phyloP scores from a whole-genome alignment of 2,329 filamentous ascomycete genomes.

The Pleomassaria siparia region DNA sequence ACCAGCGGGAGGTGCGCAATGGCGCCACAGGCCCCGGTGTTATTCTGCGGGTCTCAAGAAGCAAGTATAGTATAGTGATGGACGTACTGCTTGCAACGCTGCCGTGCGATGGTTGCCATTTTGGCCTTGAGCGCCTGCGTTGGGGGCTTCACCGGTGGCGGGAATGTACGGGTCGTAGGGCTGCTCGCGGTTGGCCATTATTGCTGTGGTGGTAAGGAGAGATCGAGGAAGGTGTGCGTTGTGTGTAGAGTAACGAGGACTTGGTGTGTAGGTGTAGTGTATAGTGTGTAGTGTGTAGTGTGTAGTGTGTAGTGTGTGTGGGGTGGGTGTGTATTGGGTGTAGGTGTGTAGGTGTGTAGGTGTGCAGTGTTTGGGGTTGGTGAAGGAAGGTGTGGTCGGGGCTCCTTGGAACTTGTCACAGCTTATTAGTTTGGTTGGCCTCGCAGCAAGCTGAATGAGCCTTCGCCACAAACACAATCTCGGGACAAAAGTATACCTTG shows the following conservation, averaged over 20 bases:
- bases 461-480: neutral
- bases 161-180: conserved; percentile 92
- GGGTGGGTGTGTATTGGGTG: conserved; percentile 26
- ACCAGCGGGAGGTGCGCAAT: neutral
- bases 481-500: too few relatives aligned
- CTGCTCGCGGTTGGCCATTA: conserved; percentile 60
- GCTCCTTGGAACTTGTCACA: conserved; percentile 26
- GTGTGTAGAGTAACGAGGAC: conserved; percentile 8
- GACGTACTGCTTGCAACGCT: conserved; percentile 77
- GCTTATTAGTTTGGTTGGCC: conserved; percentile 27
- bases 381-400: conserved; percentile 3
- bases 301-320: conserved; percentile 24
- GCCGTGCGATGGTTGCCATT: conserved; percentile 66
- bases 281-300: conserved; percentile 25
- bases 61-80: conserved; percentile 1
- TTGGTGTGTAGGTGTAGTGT: conserved; percentile 13
- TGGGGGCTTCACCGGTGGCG: conserved; percentile 56
- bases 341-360: too few relatives aligned
- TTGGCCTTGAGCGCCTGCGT: conserved; percentile 50
- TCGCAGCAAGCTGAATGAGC: conserved; percentile 34
- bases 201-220: conserved; percentile 18
- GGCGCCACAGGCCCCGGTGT: conserved; percentile 2
- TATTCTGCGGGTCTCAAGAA: neutral
- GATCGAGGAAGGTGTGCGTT: conserved; percentile 6
- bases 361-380: too few relatives aligned